These are phyloP conservation scores for Kalmusia sp. DNA, from an alignment of 2,329 filamentous ascomycete genomes.

Conservation along the genomic window DNA sequence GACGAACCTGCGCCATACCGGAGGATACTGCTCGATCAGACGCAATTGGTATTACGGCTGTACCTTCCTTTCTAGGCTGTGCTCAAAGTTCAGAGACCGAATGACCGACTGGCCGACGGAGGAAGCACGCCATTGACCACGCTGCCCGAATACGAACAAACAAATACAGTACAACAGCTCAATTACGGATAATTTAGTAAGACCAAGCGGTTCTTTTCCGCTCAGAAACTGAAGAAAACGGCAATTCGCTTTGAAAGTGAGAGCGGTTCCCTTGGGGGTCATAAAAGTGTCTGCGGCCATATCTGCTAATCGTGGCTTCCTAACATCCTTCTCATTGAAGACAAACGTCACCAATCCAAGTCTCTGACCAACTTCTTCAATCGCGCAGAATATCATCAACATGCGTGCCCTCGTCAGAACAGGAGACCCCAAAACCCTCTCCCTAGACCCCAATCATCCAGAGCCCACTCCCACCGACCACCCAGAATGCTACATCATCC, in stretches of 20 bases:
- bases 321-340: background rate
- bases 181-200: background rate
- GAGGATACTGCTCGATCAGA: background rate
- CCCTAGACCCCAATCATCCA: slow-evolving; percentile 25
- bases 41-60: background rate
- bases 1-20: background rate
- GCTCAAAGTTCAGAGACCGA: background rate
- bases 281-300: background rate
- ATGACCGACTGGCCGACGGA: background rate
- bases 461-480: slow-evolving; percentile 25
- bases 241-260: background rate
- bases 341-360: background rate
- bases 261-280: background rate
- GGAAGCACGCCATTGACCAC: background rate
- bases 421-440: slow-evolving; percentile 17
- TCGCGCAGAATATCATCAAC: too few species aligned
- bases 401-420: slow-evolving; percentile 30
- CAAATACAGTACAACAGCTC: background rate
- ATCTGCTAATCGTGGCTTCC: background rate
- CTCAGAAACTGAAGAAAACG: background rate
- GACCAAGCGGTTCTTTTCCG: background rate
- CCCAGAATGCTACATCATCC: slow-evolving; percentile 45
- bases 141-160: background rate
- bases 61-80: background rate
- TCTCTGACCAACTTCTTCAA: background rate